Evolutionary conservation across 345 rosid genomes (phyloP), one percentile per base, ranked within the genome.

Genomic region (Bruguiera parviflora): DNA sequence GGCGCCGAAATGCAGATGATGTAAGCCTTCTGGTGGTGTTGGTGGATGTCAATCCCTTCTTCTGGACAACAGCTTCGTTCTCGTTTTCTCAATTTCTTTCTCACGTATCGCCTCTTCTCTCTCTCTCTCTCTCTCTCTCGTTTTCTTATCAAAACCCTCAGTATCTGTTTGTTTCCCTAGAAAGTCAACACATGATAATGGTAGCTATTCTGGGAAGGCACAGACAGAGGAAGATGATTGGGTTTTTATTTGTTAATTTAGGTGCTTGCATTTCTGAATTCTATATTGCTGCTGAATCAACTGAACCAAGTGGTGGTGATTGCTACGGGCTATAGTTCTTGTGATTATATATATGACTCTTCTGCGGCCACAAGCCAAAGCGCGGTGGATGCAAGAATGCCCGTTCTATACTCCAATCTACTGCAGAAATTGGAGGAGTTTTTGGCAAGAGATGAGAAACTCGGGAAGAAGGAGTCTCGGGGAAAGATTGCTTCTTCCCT

Each of bases 211-310:
- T 33, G 35, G 35, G 35, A 33, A 33, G 8, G 8, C 35, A 33
- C 35, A 33, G 8, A 6, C 4, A 19, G 31, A 7, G 3, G 9
- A 35, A 10, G n/a, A 15, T 29, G 20, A 5, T 33, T 20, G n/a
- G 16, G 0, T 28, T 27, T 4, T 16, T 51, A 8, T 19, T 35
- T 63, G 61, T 62, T 20, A 46, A 25, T 61, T 58, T 78, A 92
- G 99, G 93, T 88, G 71, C 84, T 94, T 69, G 90, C 89, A n/a
- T 92, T 94, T 84, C 59, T 92, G 22, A 91, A 88, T 61, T 84
- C 92, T 7, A 66, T 88, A 49, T 67, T 88, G 82, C 82, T 86
- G n/a, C 82, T 91, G 1, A 92, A 88, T 76, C 98, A 88, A 8
- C 66, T 94, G 70, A 94, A 91, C 77, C 93, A 86, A 74, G 86